phyloP scores from a whole-genome alignment of 352 stramenopile genomes.

The Phytophthora aleatoria region DNA sequence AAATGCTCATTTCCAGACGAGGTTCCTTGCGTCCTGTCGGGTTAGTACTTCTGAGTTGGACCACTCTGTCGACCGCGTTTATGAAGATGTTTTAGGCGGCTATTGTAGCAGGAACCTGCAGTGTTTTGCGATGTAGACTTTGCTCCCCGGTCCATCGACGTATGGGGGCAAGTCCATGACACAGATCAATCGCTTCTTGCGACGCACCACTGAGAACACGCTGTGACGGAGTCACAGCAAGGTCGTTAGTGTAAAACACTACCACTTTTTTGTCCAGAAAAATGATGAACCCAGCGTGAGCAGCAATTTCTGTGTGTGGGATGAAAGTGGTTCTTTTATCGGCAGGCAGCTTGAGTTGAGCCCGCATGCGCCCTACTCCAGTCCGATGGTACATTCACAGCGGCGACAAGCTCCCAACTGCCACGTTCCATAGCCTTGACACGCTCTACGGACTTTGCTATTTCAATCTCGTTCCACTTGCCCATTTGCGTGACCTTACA shows the following conservation, averaged over 20 bases:
- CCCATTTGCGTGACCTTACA: not conserved
- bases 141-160: conserved; percentile 1
- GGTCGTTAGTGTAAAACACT: conserved; percentile 15
- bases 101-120: not conserved
- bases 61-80: not conserved
- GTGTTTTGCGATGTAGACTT: not conserved
- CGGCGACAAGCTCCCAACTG: not conserved
- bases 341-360: not conserved
- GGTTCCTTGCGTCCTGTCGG: conserved; percentile 8
- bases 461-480: conserved; percentile 1
- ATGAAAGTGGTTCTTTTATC: not conserved
- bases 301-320: not conserved
- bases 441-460: not conserved
- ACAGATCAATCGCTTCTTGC: conserved; percentile 3
- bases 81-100: not conserved
- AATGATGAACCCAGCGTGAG: conserved; percentile 6
- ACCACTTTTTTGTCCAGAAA: conserved; percentile 11
- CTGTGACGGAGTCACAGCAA: conserved; percentile 1
- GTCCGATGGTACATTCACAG: not conserved
- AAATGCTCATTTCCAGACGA: conserved; percentile 1
- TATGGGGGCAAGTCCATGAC: conserved; percentile 3
- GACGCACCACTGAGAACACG: not conserved
- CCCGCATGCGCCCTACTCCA: not conserved
- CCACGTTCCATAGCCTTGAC: not conserved
- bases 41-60: not conserved